These are phyloP conservation scores for Aspergillus sp. DNA, from an alignment of 2,329 filamentous ascomycete genomes.

Conservation along the genomic window DNA sequence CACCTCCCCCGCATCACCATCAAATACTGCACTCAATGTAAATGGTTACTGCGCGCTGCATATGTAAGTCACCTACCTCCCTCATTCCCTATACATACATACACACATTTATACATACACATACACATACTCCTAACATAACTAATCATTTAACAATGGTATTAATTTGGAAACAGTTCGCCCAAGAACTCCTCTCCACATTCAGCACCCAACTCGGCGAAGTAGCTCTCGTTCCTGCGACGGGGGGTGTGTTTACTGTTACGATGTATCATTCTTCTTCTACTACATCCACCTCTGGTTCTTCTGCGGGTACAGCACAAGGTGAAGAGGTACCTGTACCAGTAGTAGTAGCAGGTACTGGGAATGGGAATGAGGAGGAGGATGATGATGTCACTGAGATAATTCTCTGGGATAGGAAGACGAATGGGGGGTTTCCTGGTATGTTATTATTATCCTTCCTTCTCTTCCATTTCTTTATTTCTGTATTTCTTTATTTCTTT, in stretches of 20 bases:
- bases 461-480: background rate
- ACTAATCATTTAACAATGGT: background rate
- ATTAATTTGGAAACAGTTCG: slow-evolving; percentile 61
- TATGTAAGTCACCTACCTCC: slow-evolving; percentile 61
- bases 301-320: no score
- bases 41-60: slow-evolving; percentile 84
- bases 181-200: slow-evolving; percentile 91
- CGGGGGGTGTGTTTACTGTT: slow-evolving; percentile 80
- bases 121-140: background rate
- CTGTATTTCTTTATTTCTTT: background rate
- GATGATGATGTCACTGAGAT: slow-evolving; percentile 39
- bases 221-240: slow-evolving; percentile 80
- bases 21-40: slow-evolving; percentile 89
- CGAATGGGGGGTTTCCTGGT: slow-evolving; percentile 83
- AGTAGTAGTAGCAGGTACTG: background rate
- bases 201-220: slow-evolving; percentile 84
- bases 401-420: slow-evolving; percentile 83
- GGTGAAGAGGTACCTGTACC: no score
- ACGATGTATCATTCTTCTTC: slow-evolving; percentile 52
- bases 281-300: background rate
- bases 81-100: no score
- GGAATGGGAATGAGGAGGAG: background rate
- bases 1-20: slow-evolving; percentile 77
- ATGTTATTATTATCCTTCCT: slow-evolving; percentile 21
- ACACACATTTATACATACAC: no score